Conservation (phyloP, 2,329 filamentous ascomycete genomes). For the Zasmidium cellare region DNA sequence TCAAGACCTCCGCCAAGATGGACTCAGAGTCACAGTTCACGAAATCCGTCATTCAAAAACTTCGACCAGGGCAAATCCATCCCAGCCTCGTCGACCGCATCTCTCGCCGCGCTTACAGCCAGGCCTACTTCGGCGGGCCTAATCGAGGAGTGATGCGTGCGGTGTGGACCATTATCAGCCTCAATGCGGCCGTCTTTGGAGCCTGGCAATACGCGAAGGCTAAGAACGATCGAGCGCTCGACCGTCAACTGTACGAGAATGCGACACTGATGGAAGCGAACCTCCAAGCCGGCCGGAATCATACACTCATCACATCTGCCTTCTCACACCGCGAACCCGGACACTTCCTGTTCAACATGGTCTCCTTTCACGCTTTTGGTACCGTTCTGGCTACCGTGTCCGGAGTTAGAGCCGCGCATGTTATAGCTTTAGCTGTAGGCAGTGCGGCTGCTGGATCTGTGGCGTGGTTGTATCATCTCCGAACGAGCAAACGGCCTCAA, state of each 20-base stretch:
- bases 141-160: conserved; percentile 11
- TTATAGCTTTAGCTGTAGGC: conserved; percentile 27
- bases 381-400: conserved; percentile 33
- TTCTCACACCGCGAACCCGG: conserved; percentile 40
- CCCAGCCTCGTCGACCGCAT: background rate
- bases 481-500: background rate
- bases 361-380: conserved; percentile 41
- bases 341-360: conserved; percentile 46
- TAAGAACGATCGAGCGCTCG: conserved; percentile 22
- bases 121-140: background rate
- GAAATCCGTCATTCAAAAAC: too few species aligned
- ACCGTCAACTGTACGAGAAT: conserved; percentile 26
- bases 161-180: conserved; percentile 39
- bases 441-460: conserved; percentile 27
- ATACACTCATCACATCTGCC: conserved; percentile 40
- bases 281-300: conserved; percentile 35
- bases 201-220: conserved; percentile 36
- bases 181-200: conserved; percentile 43
- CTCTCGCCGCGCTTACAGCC: background rate
- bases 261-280: conserved; percentile 35
- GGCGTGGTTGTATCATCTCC: conserved; percentile 23
- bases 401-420: conserved; percentile 26
- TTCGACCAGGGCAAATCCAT: background rate
- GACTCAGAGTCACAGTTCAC: too few species aligned
- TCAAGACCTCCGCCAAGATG: background rate